phyloP scores from a whole-genome alignment of 1,139 yeast species.

The Saccharomyces uvarum region DNA sequence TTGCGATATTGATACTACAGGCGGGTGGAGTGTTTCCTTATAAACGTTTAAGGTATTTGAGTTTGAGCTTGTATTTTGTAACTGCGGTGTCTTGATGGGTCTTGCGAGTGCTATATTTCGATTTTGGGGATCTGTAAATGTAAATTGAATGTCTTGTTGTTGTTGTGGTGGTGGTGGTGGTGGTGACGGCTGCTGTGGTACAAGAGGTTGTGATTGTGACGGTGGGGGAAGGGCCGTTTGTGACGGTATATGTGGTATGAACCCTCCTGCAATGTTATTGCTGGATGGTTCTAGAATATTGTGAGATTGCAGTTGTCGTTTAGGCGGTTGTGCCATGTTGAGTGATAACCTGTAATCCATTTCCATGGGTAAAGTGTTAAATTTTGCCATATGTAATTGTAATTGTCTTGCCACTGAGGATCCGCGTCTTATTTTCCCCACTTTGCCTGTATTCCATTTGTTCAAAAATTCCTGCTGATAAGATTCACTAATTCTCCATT shows the following conservation, averaged over 20 bases:
- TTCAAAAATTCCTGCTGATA: constrained; percentile 77
- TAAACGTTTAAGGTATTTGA: neutral
- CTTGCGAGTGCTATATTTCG: constrained; percentile 6
- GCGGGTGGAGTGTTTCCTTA: neutral
- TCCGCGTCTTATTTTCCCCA: constrained; percentile 69
- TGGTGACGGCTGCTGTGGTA: neutral
- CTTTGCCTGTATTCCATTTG: constrained; percentile 68
- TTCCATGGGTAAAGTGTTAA: constrained; percentile 50
- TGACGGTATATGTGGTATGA: neutral
- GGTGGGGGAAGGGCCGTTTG: neutral
- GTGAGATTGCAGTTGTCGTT: constrained; percentile 6
- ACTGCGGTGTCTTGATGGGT: constrained; percentile 4
- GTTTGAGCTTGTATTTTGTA: constrained; percentile 2
- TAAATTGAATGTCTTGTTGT: neutral
- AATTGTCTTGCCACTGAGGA: constrained; percentile 71
- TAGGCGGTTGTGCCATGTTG: constrained; percentile 3
- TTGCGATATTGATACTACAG: constrained; percentile 7
- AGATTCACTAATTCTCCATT: constrained; percentile 89
- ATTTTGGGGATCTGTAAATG: neutral
- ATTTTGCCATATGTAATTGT: constrained; percentile 67
- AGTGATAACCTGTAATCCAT: constrained; percentile 11
- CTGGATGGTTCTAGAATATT: constrained; percentile 3
- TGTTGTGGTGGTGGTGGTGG: neutral
- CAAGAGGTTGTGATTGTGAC: neutral
- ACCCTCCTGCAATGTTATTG: neutral